These are phyloP conservation scores for Garcia nutans DNA, from an alignment of 345 rosid species.

Conservation along the genomic window DNA sequence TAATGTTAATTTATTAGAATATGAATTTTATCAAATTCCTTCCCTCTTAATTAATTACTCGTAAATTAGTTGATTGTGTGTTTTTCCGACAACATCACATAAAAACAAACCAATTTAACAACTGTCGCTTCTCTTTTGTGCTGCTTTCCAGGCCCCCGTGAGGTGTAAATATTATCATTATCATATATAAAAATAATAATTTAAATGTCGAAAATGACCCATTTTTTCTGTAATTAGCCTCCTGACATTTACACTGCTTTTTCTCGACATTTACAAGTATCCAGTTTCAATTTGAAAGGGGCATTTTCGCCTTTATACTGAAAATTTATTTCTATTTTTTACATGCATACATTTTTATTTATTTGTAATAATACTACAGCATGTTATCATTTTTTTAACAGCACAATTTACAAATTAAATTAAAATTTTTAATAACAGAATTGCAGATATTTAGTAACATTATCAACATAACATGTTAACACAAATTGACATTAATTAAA, in stretches of 20 bases:
- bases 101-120: slow-evolving; percentile 5
- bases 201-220: slow-evolving; percentile 23
- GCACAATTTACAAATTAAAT: too few species aligned
- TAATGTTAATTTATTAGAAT: not conserved
- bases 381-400: too few species aligned
- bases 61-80: not conserved
- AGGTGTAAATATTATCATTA: not conserved
- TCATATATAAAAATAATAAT: not conserved
- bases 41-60: slow-evolving; percentile 4
- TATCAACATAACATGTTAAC: too few species aligned
- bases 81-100: slow-evolving; percentile 21
- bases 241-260: not conserved
- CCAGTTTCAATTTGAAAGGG: slow-evolving; percentile 13
- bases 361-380: too few species aligned
- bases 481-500: too few species aligned
- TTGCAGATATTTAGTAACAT: too few species aligned
- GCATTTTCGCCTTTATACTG: slow-evolving; percentile 13
- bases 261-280: not conserved
- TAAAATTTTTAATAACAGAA: too few species aligned
- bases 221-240: not conserved
- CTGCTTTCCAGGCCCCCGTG: slow-evolving; percentile 1
- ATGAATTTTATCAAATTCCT: not conserved
- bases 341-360: too few species aligned
- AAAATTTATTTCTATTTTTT: not conserved
- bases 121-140: slow-evolving; percentile 3